Evolutionary conservation across 441 rosid genomes (phyloP).

Genomic region (Raphanus hybrid): DNA sequence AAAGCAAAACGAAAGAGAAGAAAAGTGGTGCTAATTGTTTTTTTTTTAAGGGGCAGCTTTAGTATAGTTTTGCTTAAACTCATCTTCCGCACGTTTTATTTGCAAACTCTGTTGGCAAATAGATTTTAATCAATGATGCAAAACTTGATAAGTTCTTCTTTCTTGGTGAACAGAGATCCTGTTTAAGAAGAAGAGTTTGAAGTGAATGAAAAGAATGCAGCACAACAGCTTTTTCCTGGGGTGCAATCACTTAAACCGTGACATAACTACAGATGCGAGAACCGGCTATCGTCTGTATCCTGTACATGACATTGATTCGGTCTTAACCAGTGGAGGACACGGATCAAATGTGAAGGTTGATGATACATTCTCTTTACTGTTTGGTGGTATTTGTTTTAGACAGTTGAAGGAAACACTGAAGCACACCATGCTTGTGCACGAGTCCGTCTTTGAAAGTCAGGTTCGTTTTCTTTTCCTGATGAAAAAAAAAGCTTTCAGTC

Average conservation of each 20-base stretch:
- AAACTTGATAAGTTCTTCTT: neutral
- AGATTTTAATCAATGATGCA: neutral
- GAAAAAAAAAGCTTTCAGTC: neutral
- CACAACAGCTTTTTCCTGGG: slow-evolving; percentile 15
- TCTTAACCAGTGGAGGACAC: slow-evolving; percentile 32
- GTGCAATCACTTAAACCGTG: slow-evolving; percentile 24
- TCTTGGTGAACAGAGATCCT: slow-evolving; percentile 23
- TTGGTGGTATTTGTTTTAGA: slow-evolving; percentile 40
- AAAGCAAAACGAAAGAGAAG: neutral
- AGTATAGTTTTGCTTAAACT: too few species aligned
- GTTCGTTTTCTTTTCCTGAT: slow-evolving; percentile 43
- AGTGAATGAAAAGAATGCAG: slow-evolving; percentile 38
- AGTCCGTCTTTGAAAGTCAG: slow-evolving; percentile 72
- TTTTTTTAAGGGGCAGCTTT: neutral
- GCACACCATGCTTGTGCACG: slow-evolving; percentile 71
- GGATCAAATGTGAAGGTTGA: slow-evolving; percentile 34
- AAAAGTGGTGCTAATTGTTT: neutral
- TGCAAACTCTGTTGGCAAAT: too few species aligned
- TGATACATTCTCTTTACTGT: slow-evolving; percentile 38
- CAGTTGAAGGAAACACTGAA: slow-evolving; percentile 52
- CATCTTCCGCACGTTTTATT: too few species aligned
- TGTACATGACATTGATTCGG: slow-evolving; percentile 42
- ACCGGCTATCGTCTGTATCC: slow-evolving; percentile 43
- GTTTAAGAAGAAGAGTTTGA: slow-evolving; percentile 11
- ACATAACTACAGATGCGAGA: slow-evolving; percentile 15